Evolutionary conservation across 805 yeast species (phyloP).

Genomic region (Candida quercuum): DNA sequence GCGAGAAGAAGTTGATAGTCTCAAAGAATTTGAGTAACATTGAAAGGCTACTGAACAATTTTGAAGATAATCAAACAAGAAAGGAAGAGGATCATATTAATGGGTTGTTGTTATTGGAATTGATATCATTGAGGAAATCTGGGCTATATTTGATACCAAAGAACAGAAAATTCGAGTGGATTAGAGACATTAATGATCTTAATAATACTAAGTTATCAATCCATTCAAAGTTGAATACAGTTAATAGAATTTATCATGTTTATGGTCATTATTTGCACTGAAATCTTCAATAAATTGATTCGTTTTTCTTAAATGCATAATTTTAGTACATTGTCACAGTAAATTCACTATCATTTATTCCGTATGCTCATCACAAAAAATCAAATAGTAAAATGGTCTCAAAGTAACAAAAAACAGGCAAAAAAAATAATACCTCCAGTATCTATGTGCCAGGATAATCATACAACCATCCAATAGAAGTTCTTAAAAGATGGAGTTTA

Average conservation of each 20-base stretch:
- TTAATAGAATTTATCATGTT: conserved; percentile 57
- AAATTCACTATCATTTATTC: no score
- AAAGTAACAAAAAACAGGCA: no score
- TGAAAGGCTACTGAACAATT: conserved; percentile 44
- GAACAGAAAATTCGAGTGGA: conserved; percentile 47
- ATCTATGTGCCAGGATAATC: no score
- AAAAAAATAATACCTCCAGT: no score
- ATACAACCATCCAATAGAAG: not conserved
- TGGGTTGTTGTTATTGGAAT: conserved; percentile 66
- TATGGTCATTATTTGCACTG: conserved; percentile 35
- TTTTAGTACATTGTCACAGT: no score
- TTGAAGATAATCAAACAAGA: conserved; percentile 16
- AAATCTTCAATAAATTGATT: no score
- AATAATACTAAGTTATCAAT: conserved; percentile 34
- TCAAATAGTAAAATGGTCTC: no score
- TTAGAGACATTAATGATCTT: conserved; percentile 57
- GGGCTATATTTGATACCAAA: conserved; percentile 49
- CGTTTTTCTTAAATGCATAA: no score
- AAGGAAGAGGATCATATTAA: conserved; percentile 31
- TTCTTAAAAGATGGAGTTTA: conserved; percentile 58
- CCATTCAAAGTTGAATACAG: conserved; percentile 38
- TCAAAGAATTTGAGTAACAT: conserved; percentile 47
- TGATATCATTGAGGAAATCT: conserved; percentile 46
- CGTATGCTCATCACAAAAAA: no score
- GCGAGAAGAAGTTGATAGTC: conserved; percentile 27